Evolutionary conservation across 2,329 filamentous ascomycete genomes (phyloP).

Genomic region (Fusarium avenaceum): DNA sequence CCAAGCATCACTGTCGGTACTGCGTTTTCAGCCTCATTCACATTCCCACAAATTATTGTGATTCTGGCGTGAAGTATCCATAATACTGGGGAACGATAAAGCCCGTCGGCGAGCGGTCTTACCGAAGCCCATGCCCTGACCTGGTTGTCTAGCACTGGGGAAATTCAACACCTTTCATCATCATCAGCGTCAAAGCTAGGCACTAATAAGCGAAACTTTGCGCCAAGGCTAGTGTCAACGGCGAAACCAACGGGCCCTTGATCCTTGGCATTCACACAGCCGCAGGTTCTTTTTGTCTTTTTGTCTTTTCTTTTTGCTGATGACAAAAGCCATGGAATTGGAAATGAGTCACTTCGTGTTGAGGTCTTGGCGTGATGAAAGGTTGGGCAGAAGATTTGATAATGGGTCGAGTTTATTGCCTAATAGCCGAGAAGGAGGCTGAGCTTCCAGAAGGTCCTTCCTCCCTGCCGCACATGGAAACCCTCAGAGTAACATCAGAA

Average conservation of each 20-base stretch:
- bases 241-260: slow-evolving; percentile 3
- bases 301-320: slow-evolving; percentile 1
- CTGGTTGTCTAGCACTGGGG: neutral
- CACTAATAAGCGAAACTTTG: slow-evolving; percentile 26
- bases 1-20: slow-evolving; percentile 5
- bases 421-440: slow-evolving; percentile 25
- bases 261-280: slow-evolving; percentile 17
- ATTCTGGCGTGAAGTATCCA: neutral
- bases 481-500: slow-evolving; percentile 6
- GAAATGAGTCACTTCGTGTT: slow-evolving; percentile 36
- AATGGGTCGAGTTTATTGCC: slow-evolving; percentile 4
- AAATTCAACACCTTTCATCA: slow-evolving; percentile 20
- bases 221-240: slow-evolving; percentile 18
- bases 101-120: slow-evolving; percentile 21
- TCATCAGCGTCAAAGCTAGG: slow-evolving; percentile 3
- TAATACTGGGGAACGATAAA: slow-evolving; percentile 2
- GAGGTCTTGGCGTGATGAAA: slow-evolving; percentile 17
- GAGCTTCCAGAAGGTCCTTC: slow-evolving; percentile 29
- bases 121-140: slow-evolving; percentile 19
- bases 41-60: slow-evolving; percentile 12
- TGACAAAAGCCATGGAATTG: slow-evolving; percentile 29
- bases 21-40: slow-evolving; percentile 31
- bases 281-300: neutral
- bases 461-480: neutral
- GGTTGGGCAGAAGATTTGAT: neutral